Percentiles rank a stretch among this genome's conserved stretches.
Evolutionary conservation across 2,329 filamentous ascomycete genomes (phyloP).

Genomic region (Aspergillus sp.): DNA sequence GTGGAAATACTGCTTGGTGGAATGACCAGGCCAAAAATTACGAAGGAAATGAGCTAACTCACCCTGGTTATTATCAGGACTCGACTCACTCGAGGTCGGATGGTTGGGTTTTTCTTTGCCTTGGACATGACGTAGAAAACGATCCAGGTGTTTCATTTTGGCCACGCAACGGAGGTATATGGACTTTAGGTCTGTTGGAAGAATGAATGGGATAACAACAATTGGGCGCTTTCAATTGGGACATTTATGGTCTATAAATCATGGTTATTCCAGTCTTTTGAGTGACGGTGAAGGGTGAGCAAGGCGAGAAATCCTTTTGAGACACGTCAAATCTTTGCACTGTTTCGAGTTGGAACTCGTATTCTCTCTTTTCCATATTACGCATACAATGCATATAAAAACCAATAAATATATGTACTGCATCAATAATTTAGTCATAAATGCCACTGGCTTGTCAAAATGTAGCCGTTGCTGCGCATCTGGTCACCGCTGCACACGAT

Average conservation of each 20-base stretch:
- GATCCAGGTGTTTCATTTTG: constrained; percentile 19
- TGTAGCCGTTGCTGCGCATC: background rate
- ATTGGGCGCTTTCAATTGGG: background rate
- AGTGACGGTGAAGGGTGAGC: background rate
- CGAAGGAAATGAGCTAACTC: background rate
- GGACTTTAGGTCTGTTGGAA: background rate
- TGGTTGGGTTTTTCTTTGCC: constrained; percentile 13
- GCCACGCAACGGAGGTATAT: constrained; percentile 4
- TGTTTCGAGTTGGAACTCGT: background rate
- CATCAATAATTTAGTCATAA: background rate
- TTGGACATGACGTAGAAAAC: constrained; percentile 18
- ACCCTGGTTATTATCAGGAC: constrained; percentile 1
- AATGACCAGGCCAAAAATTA: background rate
- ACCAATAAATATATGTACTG: background rate
- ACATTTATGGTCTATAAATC: background rate
- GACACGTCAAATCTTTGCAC: background rate
- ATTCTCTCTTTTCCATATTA: background rate
- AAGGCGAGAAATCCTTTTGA: background rate
- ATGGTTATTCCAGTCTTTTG: background rate
- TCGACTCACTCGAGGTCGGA: background rate
- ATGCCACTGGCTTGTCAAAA: background rate
- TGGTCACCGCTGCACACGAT: background rate
- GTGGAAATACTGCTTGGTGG: background rate
- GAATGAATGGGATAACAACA: constrained; percentile 1
- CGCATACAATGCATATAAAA: background rate